Conservation (phyloP, 1,284 basidiomycete species). For the Trichosporon asahii region DNA sequence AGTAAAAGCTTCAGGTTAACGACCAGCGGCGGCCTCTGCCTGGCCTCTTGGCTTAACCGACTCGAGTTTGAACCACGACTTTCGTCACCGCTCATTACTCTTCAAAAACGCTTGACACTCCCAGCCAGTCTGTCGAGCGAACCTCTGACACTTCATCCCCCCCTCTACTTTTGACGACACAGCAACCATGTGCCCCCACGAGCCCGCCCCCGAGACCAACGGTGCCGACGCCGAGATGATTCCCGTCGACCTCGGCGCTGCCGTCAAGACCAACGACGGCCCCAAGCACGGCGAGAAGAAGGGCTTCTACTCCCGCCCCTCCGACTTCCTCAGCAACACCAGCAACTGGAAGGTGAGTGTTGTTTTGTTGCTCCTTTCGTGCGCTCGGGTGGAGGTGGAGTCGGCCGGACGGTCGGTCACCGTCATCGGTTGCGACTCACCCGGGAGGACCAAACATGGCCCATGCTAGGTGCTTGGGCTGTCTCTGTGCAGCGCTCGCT, state of each 20-base stretch:
- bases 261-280: conserved; percentile 49
- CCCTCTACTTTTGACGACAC: neutral
- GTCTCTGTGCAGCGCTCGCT: neutral
- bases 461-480: neutral
- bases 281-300: conserved; percentile 51
- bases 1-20: neutral
- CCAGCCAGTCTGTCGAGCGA: neutral
- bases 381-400: neutral
- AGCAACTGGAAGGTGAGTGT: conserved; percentile 71
- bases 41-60: neutral
- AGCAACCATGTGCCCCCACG: conserved; percentile 27
- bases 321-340: conserved; percentile 86
- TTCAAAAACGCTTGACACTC: conserved; percentile 8
- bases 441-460: neutral
- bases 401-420: neutral
- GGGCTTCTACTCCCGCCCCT: conserved; percentile 83
- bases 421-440: neutral
- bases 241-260: conserved; percentile 34
- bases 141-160: neutral
- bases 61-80: neutral
- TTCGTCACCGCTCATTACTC: conserved; percentile 4
- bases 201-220: conserved; percentile 49
- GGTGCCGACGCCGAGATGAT: conserved; percentile 39
- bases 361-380: neutral
- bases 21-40: neutral